These are phyloP conservation scores for Aspergillus sp. DNA, from an alignment of 2,329 filamentous ascomycete genomes.

Conservation along the genomic window DNA sequence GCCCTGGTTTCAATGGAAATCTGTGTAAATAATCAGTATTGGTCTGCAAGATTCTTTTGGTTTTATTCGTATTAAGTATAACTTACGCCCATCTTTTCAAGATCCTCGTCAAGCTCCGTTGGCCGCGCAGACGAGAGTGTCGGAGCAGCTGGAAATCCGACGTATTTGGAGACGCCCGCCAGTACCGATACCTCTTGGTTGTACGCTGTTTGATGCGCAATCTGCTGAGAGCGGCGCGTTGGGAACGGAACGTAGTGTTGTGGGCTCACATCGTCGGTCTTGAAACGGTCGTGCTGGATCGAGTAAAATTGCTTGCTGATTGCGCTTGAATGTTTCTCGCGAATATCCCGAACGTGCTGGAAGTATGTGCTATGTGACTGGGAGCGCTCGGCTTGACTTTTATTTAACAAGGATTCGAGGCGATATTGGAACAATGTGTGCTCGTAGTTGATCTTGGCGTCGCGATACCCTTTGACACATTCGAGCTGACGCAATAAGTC, in stretches of 20 bases:
- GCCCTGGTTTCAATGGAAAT: conserved; percentile 31
- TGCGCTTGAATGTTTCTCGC: conserved; percentile 75
- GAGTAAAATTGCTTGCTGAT: conserved; percentile 90
- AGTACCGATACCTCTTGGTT: conserved; percentile 93
- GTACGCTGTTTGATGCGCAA: conserved; percentile 84
- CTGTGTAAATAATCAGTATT: conserved; percentile 15
- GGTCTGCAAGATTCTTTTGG: not conserved
- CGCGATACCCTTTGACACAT: conserved; percentile 77
- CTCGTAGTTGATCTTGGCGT: conserved; percentile 76
- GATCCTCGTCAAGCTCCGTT: conserved; percentile 78
- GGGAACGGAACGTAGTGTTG: conserved; percentile 83
- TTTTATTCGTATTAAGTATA: not conserved
- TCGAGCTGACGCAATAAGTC: conserved; percentile 89
- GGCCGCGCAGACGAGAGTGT: conserved; percentile 71
- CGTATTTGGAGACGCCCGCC: conserved; percentile 87
- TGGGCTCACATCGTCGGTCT: conserved; percentile 72
- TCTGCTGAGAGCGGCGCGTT: conserved; percentile 71
- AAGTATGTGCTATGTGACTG: conserved; percentile 90
- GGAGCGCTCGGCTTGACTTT: conserved; percentile 76
- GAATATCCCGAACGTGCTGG: conserved; percentile 78
- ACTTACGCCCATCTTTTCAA: conserved; percentile 85
- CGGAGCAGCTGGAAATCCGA: conserved; percentile 95
- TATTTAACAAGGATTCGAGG: conserved; percentile 68
- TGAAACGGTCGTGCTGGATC: conserved; percentile 84
- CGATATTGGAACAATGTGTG: conserved; percentile 72